A percentile compares a stretch with the other conserved stretches of the same genome.
Evolutionary conservation across 2,329 filamentous ascomycete species (phyloP).

Genomic region (Cadophora malorum): DNA sequence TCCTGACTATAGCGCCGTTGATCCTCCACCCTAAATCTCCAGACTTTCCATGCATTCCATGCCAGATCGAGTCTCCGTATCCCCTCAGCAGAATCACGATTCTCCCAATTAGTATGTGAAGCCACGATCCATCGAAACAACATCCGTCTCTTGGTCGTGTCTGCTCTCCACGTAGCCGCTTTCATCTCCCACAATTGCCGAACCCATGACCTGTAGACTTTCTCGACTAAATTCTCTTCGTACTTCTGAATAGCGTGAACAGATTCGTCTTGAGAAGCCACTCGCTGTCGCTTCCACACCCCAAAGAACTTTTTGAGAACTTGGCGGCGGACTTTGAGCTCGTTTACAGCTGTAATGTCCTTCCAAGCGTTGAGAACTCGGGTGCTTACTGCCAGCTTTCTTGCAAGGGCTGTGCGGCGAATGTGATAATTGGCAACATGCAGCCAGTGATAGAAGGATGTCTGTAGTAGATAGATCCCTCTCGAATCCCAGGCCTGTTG

Average conservation of each 20-base stretch:
- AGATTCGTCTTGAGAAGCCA: constrained; percentile 32
- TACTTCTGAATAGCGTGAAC: constrained; percentile 44
- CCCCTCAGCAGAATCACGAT: constrained; percentile 35
- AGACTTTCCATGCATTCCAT: constrained; percentile 34
- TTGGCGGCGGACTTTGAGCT: constrained; percentile 56
- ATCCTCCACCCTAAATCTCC: constrained; percentile 34
- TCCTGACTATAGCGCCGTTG: constrained; percentile 27
- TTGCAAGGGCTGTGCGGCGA: constrained; percentile 69
- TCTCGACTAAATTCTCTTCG: constrained; percentile 42
- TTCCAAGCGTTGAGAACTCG: constrained; percentile 75
- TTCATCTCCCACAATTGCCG: constrained; percentile 44
- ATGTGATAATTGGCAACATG: constrained; percentile 68
- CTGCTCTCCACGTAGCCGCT: constrained; percentile 33
- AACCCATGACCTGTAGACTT: constrained; percentile 45
- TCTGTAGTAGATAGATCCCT: constrained; percentile 68
- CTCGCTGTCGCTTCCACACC: constrained; percentile 50
- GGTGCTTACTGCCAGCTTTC: constrained; percentile 72
- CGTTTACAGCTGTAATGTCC: constrained; percentile 58
- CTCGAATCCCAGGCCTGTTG: constrained; percentile 67
- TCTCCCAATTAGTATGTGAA: constrained; percentile 32
- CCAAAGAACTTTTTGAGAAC: constrained; percentile 59
- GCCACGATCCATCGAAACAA: constrained; percentile 38
- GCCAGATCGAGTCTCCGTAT: constrained; percentile 32
- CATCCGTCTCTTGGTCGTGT: constrained; percentile 31
- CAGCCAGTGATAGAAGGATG: constrained; percentile 73